phyloP scores from a whole-genome alignment of 2,329 filamentous ascomycete species.

The Colletotrichum euphorbiae region DNA sequence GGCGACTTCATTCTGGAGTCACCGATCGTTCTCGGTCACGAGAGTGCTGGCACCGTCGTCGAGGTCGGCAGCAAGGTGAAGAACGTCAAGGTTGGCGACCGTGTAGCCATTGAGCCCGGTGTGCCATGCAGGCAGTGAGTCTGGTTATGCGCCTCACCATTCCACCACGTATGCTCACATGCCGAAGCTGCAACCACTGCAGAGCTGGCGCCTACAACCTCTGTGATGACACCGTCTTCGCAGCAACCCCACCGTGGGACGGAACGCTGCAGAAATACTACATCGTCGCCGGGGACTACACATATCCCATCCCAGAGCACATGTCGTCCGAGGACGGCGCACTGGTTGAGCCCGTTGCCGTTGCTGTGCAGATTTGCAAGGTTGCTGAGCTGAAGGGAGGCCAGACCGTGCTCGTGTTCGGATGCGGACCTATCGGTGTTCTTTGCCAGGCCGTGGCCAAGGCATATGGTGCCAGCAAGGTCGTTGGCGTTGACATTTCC shows the following conservation, averaged over 20 bases:
- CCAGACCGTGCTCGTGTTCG: slow-evolving; percentile 60
- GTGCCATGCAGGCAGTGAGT: slow-evolving; percentile 51
- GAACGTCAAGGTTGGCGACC: slow-evolving; percentile 56
- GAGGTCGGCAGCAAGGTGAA: slow-evolving; percentile 55
- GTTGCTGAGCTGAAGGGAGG: slow-evolving; percentile 53
- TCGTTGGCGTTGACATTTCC: slow-evolving; percentile 61
- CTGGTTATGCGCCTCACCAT: not conserved
- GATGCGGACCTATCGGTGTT: slow-evolving; percentile 62
- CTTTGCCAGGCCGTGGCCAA: slow-evolving; percentile 60
- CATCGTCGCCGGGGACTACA: slow-evolving; percentile 58
- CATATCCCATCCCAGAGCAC: slow-evolving; percentile 57
- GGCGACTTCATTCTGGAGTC: slow-evolving; percentile 57
- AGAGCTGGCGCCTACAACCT: slow-evolving; percentile 55
- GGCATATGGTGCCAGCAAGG: slow-evolving; percentile 56
- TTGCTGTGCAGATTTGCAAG: slow-evolving; percentile 61
- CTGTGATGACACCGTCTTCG: slow-evolving; percentile 58
- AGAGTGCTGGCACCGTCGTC: slow-evolving; percentile 56
- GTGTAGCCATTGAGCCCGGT: slow-evolving; percentile 62
- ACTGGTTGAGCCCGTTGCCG: slow-evolving; percentile 63
- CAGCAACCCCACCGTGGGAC: slow-evolving; percentile 61
- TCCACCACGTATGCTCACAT: slow-evolving; percentile 7
- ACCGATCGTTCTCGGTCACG: slow-evolving; percentile 61
- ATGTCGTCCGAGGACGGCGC: slow-evolving; percentile 64
- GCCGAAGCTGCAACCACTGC: slow-evolving; percentile 55
- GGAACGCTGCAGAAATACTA: slow-evolving; percentile 64